These are phyloP conservation scores for Sordaria brevicollis DNA, from an alignment of 495 filamentous ascomycete genomes.

Conservation along the genomic window DNA sequence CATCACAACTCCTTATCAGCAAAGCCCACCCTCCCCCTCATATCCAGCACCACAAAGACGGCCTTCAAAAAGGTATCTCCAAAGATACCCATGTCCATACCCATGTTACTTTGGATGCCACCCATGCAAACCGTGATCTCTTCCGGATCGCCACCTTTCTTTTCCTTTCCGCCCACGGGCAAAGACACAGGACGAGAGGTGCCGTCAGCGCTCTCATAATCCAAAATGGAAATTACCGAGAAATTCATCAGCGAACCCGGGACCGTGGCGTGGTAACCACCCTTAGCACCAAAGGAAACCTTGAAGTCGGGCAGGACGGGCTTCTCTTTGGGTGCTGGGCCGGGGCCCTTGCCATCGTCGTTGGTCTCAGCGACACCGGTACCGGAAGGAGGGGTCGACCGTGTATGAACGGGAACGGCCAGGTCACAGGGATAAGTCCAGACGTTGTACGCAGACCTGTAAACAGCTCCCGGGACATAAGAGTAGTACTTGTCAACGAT, in stretches of 20 bases:
- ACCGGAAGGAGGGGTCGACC: not conserved
- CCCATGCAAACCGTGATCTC: constrained; percentile 45
- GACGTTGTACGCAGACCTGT: constrained; percentile 46
- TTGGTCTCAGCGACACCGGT: not conserved
- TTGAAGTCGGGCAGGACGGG: constrained; percentile 42
- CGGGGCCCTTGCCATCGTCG: not conserved
- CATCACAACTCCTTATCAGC: constrained; percentile 38
- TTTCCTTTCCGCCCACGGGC: too few species aligned
- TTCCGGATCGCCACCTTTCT: not conserved
- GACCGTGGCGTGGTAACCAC: constrained; percentile 49
- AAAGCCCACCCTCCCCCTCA: constrained; percentile 56
- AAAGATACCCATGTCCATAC: constrained; percentile 50
- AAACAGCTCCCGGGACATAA: constrained; percentile 48
- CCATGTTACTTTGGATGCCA: constrained; percentile 55
- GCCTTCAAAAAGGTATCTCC: constrained; percentile 67
- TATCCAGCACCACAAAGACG: constrained; percentile 67
- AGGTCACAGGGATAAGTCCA: constrained; percentile 48
- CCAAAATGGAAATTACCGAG: constrained; percentile 38
- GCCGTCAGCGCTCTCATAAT: not conserved
- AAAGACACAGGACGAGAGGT: not conserved
- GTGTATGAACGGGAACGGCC: constrained; percentile 10
- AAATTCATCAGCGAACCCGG: constrained; percentile 62
- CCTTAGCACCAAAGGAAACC: constrained; percentile 44
- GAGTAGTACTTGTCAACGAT: constrained; percentile 54
- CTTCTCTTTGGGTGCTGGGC: too few species aligned